Percentiles rank a stretch among this genome's conserved stretches.
Conservation (phyloP, 2,329 filamentous ascomycete genomes). For the Ophiostoma montium region DNA sequence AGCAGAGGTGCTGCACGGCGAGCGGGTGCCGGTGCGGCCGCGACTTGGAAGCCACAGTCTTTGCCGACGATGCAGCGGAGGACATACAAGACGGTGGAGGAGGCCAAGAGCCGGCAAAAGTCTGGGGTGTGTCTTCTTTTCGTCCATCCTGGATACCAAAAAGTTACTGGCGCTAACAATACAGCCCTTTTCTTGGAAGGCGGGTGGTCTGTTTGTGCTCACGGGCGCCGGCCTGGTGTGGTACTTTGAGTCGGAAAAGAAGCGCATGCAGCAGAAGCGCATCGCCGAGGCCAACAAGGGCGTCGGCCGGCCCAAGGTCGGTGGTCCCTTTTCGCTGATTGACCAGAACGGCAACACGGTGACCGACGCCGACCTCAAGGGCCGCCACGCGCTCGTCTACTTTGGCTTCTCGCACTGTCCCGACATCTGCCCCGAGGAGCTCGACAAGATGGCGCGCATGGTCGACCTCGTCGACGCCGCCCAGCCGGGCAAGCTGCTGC, state of each 20-base stretch:
- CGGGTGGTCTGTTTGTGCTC: constrained; percentile 69
- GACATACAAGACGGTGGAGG: constrained; percentile 39
- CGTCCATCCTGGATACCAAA: background rate
- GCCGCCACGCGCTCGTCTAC: constrained; percentile 78
- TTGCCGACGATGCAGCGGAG: constrained; percentile 23
- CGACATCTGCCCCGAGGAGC: constrained; percentile 96
- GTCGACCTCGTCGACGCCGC: constrained; percentile 55
- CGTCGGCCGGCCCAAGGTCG: constrained; percentile 83
- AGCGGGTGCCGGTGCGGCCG: constrained; percentile 6
- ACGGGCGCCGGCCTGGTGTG: constrained; percentile 65
- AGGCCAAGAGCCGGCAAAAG: constrained; percentile 43
- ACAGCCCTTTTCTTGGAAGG: constrained; percentile 90
- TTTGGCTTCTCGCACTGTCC: constrained; percentile 98
- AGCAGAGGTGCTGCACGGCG: background rate
- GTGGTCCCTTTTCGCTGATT: constrained; percentile 67
- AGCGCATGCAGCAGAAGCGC: constrained; percentile 74
- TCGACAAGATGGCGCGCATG: constrained; percentile 98
- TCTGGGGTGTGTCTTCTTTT: constrained; percentile 30
- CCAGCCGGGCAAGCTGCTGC: constrained; percentile 42
- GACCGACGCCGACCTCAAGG: constrained; percentile 68
- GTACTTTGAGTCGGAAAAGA: constrained; percentile 92
- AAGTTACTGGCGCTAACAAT: background rate
- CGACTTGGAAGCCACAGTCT: constrained; percentile 8
- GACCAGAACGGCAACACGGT: constrained; percentile 72
- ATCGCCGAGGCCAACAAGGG: constrained; percentile 89